Conservation (phyloP, 768 basidiomycete genomes). For the Boletellus ananas region DNA sequence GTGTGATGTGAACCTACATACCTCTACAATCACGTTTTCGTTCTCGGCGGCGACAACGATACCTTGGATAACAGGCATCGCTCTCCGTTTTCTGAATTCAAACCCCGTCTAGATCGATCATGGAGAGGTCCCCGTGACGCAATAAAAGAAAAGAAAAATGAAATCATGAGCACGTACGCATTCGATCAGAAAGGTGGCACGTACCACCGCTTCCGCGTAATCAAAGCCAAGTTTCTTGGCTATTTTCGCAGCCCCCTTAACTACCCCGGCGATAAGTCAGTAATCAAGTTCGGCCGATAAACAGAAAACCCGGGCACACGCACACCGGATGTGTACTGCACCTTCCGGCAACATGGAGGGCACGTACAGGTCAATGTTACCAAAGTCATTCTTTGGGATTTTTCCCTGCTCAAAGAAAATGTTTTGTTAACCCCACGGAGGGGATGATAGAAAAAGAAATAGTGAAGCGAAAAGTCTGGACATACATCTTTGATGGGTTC, state of each 20-base stretch:
- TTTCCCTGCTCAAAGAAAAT: slow-evolving; percentile 57
- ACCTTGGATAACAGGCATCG: slow-evolving; percentile 80
- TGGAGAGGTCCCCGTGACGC: background rate
- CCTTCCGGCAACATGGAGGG: slow-evolving; percentile 92
- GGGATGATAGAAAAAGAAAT: slow-evolving; percentile 2
- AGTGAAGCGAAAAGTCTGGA: slow-evolving; percentile 43
- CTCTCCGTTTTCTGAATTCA: slow-evolving; percentile 91
- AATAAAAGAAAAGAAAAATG: background rate
- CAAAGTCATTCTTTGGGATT: slow-evolving; percentile 93
- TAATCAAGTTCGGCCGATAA: slow-evolving; percentile 10
- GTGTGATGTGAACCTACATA: slow-evolving; percentile 31
- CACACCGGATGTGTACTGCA: slow-evolving; percentile 86
- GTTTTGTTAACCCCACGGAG: slow-evolving; percentile 3
- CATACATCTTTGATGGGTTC: slow-evolving; percentile 82
- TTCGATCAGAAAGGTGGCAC: slow-evolving; percentile 33
- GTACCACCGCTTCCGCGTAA: slow-evolving; percentile 92
- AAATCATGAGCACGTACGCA: background rate
- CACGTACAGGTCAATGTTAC: slow-evolving; percentile 95
- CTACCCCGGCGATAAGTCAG: slow-evolving; percentile 35
- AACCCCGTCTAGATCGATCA: slow-evolving; percentile 71
- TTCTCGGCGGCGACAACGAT: slow-evolving; percentile 84
- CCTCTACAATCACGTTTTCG: slow-evolving; percentile 71
- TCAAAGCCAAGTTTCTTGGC: slow-evolving; percentile 85
- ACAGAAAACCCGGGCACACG: slow-evolving; percentile 32
- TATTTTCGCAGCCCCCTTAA: slow-evolving; percentile 84